Conservation (phyloP, 1,139 yeast genomes). For the Keqinozyma sinolaborantium region DNA sequence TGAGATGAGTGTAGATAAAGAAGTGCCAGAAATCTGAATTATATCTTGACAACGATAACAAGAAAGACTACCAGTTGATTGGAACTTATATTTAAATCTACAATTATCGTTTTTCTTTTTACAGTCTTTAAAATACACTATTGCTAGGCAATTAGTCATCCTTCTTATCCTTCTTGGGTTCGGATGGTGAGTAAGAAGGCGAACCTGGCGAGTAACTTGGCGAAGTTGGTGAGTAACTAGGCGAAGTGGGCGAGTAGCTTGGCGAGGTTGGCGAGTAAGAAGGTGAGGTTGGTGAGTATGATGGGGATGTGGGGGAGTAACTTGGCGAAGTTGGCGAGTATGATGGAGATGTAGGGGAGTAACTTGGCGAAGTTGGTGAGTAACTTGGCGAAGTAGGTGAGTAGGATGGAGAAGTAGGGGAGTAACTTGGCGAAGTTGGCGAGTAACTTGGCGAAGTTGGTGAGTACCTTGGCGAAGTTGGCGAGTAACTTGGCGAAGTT, state of each 20-base stretch:
- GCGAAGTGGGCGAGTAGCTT: constrained; percentile 48
- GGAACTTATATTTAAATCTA: too few relatives aligned
- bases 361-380: constrained; percentile 69
- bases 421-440: constrained; percentile 70
- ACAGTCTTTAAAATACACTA: constrained; percentile 2
- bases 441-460: constrained; percentile 71
- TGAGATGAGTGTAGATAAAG: too few relatives aligned
- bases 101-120: too few relatives aligned
- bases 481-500: constrained; percentile 71
- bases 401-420: constrained; percentile 69
- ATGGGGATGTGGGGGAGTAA: constrained; percentile 62
- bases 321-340: constrained; percentile 63
- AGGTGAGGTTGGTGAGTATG: constrained; percentile 67
- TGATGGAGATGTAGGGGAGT: constrained; percentile 51
- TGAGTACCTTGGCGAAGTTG: constrained; percentile 68
- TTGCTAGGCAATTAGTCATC: constrained; percentile 2
- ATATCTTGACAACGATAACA: background rate
- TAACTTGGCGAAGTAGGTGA: constrained; percentile 75
- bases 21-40: constrained; percentile 1
- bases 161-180: constrained; percentile 8
- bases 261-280: constrained; percentile 63
- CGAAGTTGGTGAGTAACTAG: constrained; percentile 46
- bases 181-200: constrained; percentile 20
- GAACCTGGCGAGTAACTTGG: constrained; percentile 54
- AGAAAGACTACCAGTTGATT: constrained; percentile 1